Conservation (phyloP, 768 basidiomycete species). For the Mycena capillaripes region DNA sequence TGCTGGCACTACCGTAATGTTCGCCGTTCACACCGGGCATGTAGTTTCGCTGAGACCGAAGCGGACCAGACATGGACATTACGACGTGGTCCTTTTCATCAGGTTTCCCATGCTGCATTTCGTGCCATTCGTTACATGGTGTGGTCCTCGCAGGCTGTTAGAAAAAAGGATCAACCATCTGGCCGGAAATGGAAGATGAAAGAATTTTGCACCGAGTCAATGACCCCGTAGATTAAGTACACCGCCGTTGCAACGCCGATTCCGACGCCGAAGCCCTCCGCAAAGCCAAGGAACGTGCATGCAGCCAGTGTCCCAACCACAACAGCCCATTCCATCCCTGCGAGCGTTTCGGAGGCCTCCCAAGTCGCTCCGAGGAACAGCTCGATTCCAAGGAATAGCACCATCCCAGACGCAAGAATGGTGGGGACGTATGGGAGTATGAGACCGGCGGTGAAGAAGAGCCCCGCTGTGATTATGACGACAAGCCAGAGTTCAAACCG, state of each 20-base stretch:
- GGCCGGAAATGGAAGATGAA: not conserved
- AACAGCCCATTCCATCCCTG: constrained; percentile 37
- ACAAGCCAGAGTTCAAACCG: constrained; percentile 40
- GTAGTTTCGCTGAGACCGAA: not conserved
- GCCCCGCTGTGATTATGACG: constrained; percentile 28
- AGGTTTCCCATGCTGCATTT: constrained; percentile 14
- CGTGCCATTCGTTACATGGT: constrained; percentile 39
- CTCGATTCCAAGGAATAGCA: constrained; percentile 43
- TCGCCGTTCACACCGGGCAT: too few relatives aligned
- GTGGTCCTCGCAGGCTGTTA: constrained; percentile 29
- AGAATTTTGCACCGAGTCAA: constrained; percentile 38
- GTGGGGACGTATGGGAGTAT: constrained; percentile 42
- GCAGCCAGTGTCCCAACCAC: constrained; percentile 38
- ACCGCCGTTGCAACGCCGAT: constrained; percentile 38
- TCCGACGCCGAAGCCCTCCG: constrained; percentile 42
- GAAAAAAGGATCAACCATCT: not conserved
- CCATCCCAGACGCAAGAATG: constrained; percentile 38
- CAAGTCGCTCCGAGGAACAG: constrained; percentile 40
- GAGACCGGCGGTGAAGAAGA: constrained; percentile 38
- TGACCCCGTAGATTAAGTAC: constrained; percentile 38
- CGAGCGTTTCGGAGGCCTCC: constrained; percentile 38
- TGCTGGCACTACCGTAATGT: too few relatives aligned
- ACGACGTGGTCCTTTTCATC: not conserved
- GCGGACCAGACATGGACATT: constrained; percentile 1
- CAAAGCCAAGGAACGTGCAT: constrained; percentile 43